These are phyloP conservation scores for Acacia pycnantha DNA, from an alignment of 331 rosid species.

Conservation along the genomic window DNA sequence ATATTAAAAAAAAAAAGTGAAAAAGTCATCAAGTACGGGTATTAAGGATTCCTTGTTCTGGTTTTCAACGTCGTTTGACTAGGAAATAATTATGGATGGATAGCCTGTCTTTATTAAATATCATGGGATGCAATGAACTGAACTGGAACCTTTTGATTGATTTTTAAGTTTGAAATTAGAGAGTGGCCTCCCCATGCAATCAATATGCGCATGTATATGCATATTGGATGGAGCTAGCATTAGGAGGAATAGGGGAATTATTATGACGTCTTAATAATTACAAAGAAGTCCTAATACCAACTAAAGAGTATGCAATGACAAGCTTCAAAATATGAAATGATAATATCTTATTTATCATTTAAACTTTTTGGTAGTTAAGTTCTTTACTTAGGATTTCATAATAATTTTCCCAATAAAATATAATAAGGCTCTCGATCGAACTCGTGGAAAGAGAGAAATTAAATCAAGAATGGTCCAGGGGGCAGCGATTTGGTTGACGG, in stretches of 20 bases:
- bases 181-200: background rate
- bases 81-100: background rate
- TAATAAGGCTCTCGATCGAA: too few species aligned
- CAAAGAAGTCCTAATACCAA: too few species aligned
- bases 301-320: too few species aligned
- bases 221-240: too few species aligned
- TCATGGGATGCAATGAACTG: background rate
- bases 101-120: too few species aligned
- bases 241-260: too few species aligned
- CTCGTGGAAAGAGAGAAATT: background rate
- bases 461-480: background rate
- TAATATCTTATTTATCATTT: too few species aligned
- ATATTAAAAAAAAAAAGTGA: background rate
- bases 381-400: too few species aligned
- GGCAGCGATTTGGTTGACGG: background rate
- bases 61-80: background rate
- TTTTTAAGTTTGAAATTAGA: background rate
- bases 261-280: too few species aligned
- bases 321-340: too few species aligned
- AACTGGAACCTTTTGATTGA: background rate
- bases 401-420: background rate
- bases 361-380: too few species aligned
- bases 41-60: background rate
- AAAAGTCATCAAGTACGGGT: background rate
- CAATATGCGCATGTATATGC: background rate